Evolutionary conservation across 208 protist species (phyloP).

Genomic region (Angomonas deanei): DNA sequence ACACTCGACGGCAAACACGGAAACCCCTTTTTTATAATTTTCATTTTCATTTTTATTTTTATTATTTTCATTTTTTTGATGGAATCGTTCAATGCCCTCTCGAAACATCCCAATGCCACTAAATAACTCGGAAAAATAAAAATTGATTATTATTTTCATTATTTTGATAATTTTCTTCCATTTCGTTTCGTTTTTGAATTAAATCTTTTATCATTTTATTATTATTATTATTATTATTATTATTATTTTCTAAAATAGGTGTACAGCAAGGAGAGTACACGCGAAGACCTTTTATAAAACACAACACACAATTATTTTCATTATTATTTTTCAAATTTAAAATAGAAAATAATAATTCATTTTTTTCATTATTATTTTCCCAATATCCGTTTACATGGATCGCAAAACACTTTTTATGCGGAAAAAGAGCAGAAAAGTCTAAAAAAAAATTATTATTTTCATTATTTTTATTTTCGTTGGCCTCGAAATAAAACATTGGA

Average conservation of each 20-base stretch:
- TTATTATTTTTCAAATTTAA: neutral
- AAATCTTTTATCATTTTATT: no score
- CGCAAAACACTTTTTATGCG: no score
- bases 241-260: neutral
- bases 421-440: no score
- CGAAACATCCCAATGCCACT: slow-evolving; percentile 87
- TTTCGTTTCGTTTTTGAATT: no score
- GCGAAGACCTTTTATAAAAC: neutral
- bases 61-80: neutral
- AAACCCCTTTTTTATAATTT: neutral
- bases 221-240: neutral
- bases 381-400: no score
- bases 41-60: neutral
- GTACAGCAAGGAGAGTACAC: slow-evolving; percentile 8
- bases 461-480: no score
- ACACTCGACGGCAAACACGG: slow-evolving; percentile 66
- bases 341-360: neutral
- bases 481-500: no score
- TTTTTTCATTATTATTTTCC: neutral
- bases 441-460: no score
- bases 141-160: slow-evolving; percentile 7
- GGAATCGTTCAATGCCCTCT: slow-evolving; percentile 35
- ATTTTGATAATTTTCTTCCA: no score
- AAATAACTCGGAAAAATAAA: slow-evolving; percentile 86
- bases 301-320: neutral